Evolutionary conservation across 139 green algal genomes (phyloP).

Genomic region (Mesotaenium endlicherianum): DNA sequence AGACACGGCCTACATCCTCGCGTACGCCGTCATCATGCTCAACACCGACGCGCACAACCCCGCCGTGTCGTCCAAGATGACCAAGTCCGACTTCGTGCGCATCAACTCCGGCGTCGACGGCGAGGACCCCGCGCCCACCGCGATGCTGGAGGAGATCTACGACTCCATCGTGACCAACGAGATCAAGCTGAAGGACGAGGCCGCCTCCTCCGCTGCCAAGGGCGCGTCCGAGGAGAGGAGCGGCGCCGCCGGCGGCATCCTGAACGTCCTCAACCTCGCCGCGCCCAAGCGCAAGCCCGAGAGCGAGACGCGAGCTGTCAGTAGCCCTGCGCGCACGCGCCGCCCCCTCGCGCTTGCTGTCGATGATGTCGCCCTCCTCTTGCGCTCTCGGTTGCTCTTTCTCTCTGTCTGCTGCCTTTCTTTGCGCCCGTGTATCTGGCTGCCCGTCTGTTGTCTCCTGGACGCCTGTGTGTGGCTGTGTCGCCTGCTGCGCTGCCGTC

Average conservation of each 20-base stretch:
- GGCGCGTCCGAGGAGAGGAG: constrained; percentile 27
- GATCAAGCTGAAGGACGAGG: constrained; percentile 89
- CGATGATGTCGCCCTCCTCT: no score
- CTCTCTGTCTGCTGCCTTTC: no score
- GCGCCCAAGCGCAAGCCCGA: background rate
- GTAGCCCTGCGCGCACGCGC: no score
- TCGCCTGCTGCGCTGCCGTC: no score
- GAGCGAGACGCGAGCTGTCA: constrained; percentile 9
- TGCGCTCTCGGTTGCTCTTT: no score
- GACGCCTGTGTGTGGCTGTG: no score
- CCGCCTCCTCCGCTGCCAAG: background rate
- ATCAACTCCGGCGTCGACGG: constrained; percentile 29
- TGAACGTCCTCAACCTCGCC: constrained; percentile 37
- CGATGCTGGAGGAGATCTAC: constrained; percentile 72
- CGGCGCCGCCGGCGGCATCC: constrained; percentile 9
- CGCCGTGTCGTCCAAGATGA: constrained; percentile 58
- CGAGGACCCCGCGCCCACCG: constrained; percentile 33
- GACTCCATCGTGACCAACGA: constrained; percentile 92
- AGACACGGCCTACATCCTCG: constrained; percentile 95
- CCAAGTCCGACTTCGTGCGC: constrained; percentile 49
- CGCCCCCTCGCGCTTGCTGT: no score
- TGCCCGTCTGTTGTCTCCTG: no score
- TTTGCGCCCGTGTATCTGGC: no score
- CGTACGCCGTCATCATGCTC: constrained; percentile 98
- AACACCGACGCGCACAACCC: constrained; percentile 99